Percentiles rank a stretch among this genome's conserved stretches.
phyloP scores from a whole-genome alignment of 805 yeast species.

The Saturnispora silvae region DNA sequence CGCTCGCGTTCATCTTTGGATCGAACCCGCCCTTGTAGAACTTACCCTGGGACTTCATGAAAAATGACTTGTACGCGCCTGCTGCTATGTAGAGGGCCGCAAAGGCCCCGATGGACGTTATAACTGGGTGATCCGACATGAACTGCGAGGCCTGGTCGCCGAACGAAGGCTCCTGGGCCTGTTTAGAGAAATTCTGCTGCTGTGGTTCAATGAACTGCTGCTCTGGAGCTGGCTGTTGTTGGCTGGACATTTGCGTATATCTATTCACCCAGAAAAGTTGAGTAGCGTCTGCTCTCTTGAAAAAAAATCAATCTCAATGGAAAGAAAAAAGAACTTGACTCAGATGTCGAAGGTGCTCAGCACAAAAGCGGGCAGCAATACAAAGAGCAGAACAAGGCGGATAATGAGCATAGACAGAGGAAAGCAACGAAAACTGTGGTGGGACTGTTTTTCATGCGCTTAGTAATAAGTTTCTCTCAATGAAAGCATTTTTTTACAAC shows the following conservation, averaged over 20 bases:
- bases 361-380: too few species aligned
- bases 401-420: too few species aligned
- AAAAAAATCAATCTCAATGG: too few species aligned
- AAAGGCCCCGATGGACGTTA: slow-evolving; percentile 61
- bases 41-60: slow-evolving; percentile 55
- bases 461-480: too few species aligned
- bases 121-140: slow-evolving; percentile 67
- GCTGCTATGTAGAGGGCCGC: slow-evolving; percentile 54
- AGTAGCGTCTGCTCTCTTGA: too few species aligned
- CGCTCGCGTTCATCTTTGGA: slow-evolving; percentile 78
- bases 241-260: not conserved
- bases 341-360: too few species aligned
- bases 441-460: too few species aligned
- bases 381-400: too few species aligned
- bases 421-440: too few species aligned
- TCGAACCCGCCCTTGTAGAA: slow-evolving; percentile 87
- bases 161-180: slow-evolving; percentile 1
- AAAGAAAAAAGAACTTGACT: too few species aligned
- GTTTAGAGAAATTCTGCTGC: not conserved
- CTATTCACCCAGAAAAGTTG: too few species aligned
- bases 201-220: slow-evolving; percentile 2
- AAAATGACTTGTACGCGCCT: slow-evolving; percentile 53
- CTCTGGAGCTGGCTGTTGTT: not conserved
- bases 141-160: slow-evolving; percentile 42
- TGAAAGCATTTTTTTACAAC: too few species aligned